Evolutionary conservation across 176 grass and related monocot genomes (phyloP), one percentile per base, ranked within the genome.

Genomic region (Juncus inflexus): DNA sequence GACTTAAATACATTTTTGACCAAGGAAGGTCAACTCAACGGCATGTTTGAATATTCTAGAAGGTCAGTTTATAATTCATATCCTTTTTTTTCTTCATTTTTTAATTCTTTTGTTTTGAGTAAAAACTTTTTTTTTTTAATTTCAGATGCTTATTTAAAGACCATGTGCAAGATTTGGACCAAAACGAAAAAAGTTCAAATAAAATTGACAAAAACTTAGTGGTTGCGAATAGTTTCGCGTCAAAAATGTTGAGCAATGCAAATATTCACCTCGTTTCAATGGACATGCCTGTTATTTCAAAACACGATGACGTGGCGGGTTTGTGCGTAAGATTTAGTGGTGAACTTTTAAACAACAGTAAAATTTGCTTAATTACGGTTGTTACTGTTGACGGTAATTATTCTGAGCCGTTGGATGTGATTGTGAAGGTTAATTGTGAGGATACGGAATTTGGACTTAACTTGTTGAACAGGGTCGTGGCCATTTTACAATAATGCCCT

Each of bases 41-140:
- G 92, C 60, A 86, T 91, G 85, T 91, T 89, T 28, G 92, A 97
- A 40, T 97, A 87, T 73, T 77, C 87, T 68, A 91, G 84, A 73
- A 97, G 84, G 92, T 97, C 11, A 70, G 74, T 77, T 45, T 6
- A 40, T 52, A 55, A 9, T 50, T 77, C 50, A 52, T 11, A 13
- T 19, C 54, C 50, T 40, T 67, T 64, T 37, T 60, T 58, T 37
- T 49, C 9, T n/a, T 67, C 9, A 14, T 58, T 40, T 60, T 59
- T 50, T 47, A 67, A 11, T 58, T n/a, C 49, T 65, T 66, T 45
- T 51, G 49, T 41, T 39, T 76, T 1, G 19, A 28, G 19, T 28
- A 28, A 47, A 47, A 47, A 47, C 43, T 47, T 47, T 47, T 6
- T 47, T 47, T 47, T 47, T 47, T 47, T 47, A 47, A 47, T 6